A percentile compares a stretch with the other conserved stretches of the same genome.
Conservation (phyloP, 2,329 filamentous ascomycete genomes). For the Blumeria graminis region DNA sequence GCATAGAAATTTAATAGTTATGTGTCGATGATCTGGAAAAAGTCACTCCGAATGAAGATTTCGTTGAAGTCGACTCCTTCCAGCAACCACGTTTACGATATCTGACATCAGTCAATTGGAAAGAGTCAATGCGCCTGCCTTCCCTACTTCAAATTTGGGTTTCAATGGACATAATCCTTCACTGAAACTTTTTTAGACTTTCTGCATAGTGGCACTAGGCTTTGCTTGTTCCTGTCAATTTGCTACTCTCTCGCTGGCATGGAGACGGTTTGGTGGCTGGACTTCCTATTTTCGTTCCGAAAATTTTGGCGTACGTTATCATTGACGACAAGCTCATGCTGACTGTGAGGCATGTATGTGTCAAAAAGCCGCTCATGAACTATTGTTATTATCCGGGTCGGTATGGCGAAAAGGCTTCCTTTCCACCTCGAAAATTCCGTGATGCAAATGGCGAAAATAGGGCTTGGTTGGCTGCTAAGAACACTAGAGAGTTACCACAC, state of each 20-base stretch:
- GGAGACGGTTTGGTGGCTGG: constrained; percentile 14
- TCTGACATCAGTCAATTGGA: background rate
- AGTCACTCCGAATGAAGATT: constrained; percentile 8
- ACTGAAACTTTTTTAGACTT: constrained; percentile 14
- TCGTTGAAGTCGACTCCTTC: too few species aligned
- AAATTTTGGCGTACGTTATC: constrained; percentile 15
- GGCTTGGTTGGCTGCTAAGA: constrained; percentile 13
- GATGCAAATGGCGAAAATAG: constrained; percentile 13
- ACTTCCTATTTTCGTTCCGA: constrained; percentile 14
- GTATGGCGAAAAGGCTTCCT: constrained; percentile 15
- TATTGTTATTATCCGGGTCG: constrained; percentile 12
- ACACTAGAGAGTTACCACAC: constrained; percentile 13
- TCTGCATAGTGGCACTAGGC: constrained; percentile 13
- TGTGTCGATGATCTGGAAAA: constrained; percentile 15
- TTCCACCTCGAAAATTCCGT: constrained; percentile 10
- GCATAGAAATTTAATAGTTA: constrained; percentile 14
- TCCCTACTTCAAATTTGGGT: constrained; percentile 3
- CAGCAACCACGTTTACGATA: too few species aligned
- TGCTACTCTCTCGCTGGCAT: constrained; percentile 12
- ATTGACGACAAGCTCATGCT: constrained; percentile 14
- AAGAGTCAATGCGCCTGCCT: background rate
- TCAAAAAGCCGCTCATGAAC: constrained; percentile 12
- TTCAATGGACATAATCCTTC: constrained; percentile 9
- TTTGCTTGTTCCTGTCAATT: constrained; percentile 15
- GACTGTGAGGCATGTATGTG: constrained; percentile 15